Evolutionary conservation across 768 basidiomycete genomes (phyloP).

Genomic region (Rossbeevera mucosa): DNA sequence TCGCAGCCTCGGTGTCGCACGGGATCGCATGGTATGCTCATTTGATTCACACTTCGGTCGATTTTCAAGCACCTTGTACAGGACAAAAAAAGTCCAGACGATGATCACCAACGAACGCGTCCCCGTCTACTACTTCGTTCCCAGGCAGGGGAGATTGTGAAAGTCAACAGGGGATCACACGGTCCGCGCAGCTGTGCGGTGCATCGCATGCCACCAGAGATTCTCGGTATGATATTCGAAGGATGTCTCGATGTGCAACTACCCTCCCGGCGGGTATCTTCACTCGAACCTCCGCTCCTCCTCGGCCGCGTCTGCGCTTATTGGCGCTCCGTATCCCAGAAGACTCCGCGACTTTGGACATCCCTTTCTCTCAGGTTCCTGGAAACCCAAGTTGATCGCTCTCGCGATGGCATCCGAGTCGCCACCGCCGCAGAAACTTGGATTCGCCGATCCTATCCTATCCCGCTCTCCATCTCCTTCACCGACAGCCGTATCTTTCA

Average conservation of each 20-base stretch:
- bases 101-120: not conserved
- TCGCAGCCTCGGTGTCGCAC: not conserved
- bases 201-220: constrained; percentile 30
- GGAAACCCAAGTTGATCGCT: constrained; percentile 19
- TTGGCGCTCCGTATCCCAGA: constrained; percentile 22
- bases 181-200: not conserved
- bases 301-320: constrained; percentile 22
- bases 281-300: constrained; percentile 21
- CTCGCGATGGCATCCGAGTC: constrained; percentile 15
- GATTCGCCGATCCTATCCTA: constrained; percentile 19
- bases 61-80: constrained; percentile 1
- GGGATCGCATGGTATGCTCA: constrained; percentile 5
- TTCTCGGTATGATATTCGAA: constrained; percentile 34
- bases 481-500: constrained; percentile 26
- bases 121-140: not conserved
- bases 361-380: constrained; percentile 22
- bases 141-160: not conserved
- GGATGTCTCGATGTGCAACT: constrained; percentile 9
- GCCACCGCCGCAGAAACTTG: constrained; percentile 18
- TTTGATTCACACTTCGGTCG: not conserved
- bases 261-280: not conserved
- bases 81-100: not conserved
- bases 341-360: constrained; percentile 23
- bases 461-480: constrained; percentile 22
- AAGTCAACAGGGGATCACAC: not conserved